Evolutionary conservation across 108 stramenopile genomes (phyloP).

Genomic region (Nitzschia palea): DNA sequence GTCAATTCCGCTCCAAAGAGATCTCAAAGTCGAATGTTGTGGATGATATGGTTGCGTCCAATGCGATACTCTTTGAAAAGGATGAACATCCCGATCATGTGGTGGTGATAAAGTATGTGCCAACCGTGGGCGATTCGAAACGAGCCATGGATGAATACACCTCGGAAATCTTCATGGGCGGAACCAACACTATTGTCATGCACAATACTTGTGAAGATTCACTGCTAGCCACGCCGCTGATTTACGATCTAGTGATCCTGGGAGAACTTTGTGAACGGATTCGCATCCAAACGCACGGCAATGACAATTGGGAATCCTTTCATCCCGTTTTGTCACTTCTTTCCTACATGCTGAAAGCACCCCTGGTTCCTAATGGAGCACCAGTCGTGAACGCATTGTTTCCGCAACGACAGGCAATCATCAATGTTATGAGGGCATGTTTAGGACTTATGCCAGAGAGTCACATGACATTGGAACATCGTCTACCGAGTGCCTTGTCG

Average conservation of each 20-base stretch:
- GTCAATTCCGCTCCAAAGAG: conserved; percentile 98
- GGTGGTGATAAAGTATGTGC: conserved; percentile 97
- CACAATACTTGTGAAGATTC: conserved; percentile 99
- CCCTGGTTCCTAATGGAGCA: conserved; percentile 94
- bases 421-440: conserved; percentile 96
- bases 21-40: conserved; percentile 98
- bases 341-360: conserved; percentile 98
- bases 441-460: conserved; percentile 93
- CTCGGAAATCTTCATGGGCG: conserved; percentile 98
- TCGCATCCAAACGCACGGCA: conserved; percentile 72
- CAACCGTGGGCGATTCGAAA: conserved; percentile 97
- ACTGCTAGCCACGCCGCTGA: conserved; percentile 94
- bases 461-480: conserved; percentile 96
- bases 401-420: conserved; percentile 91
- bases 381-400: conserved; percentile 98
- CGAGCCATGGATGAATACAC: conserved; percentile 99
- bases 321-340: conserved; percentile 94
- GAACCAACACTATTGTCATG: conserved; percentile 96
- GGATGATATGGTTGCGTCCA: conserved; percentile 98
- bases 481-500: conserved; percentile 66
- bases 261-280: conserved; percentile 94
- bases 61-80: conserved; percentile 91
- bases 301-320: conserved; percentile 80
- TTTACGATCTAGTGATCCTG: conserved; percentile 95
- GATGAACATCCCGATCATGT: conserved; percentile 98